Base-by-base conservation (phyloP, 1,284 basidiomycete genomes). In the Fomitopsis betulina region DNA sequence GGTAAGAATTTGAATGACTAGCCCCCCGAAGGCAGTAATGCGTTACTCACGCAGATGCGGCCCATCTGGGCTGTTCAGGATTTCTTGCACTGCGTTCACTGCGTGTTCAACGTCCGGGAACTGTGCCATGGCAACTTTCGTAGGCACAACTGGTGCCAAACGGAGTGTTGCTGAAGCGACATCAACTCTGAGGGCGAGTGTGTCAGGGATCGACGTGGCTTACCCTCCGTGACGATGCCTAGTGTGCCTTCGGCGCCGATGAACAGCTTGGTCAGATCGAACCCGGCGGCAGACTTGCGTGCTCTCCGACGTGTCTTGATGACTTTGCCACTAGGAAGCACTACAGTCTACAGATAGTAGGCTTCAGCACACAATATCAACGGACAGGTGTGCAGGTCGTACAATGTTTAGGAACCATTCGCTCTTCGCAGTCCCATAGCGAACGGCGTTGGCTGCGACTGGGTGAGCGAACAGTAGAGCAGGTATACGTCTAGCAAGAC, bases 221-320 rank as follows among this genome's bases (percentile, higher is more conserved):
- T 53, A 84, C 83, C 84, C 73, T 93, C 90, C 0, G 87, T 91
- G 8, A 93, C 83, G 55, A 93, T 86, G 2, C 91, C 91, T 43
- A 93, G 73, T 0, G 90, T 93, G 3, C 91, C 91, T 68, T 93
- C 91, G 0, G 89, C 86, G 1, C 91, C 90, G 53, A 93, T 85
- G 74, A 93, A 92, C n/a, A 93, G 73, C 64, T 90, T 89, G 9
- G 88, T 90, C 3, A 85, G 78, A 67, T 93, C 89, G 57, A 87
- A 91, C 1, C 91, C 91, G 2, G 87, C 88, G 1, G 86, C 79
- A 0, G 88, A 91, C 70, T 93, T 93, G 53, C 83, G 76, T 7
- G 89, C 87, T 57, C 86, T 71, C 58, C 81, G 79, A 4, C 89
- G 82, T 0, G 91, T 94, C 72, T 90, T 91, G 71, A 93, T 88